Base-by-base conservation (phyloP, 805 yeast genomes). In the Zygosaccharomyces siamensis region DNA sequence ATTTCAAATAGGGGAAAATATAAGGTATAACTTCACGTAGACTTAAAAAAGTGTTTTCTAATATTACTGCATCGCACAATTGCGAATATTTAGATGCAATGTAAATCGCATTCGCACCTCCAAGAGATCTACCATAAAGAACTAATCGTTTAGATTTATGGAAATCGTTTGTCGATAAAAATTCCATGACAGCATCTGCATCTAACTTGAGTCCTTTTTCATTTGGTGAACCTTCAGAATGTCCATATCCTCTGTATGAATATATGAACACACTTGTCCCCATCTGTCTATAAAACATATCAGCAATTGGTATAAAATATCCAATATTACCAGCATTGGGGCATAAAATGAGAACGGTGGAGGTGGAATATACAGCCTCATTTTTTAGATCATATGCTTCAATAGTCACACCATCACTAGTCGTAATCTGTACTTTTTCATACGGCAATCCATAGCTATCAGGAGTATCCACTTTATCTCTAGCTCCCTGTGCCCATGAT, bases 271-370 rank as follows among this genome's bases (percentile, higher is more conserved):
- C 96, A 64, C 90, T 89, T 67, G 82, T 80, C 11, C 80, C 79
- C 66, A 84, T 75, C 33, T 73, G 68, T 43, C 73, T 68, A 66
- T 79, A 86, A 53, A 90, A 81, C 7, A 84, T 65, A 42, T 82
- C 74, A 2, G 86, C 95, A 7, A 89, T 78, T 1, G 97, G 96
- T 42, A 92, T 70, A 26, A 86, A 83, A 62, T 88, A 89, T 14
- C 98, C 98, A 54, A 92, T 92, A 64, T 93, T 92, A 4, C 98
- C 98, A 1, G 97, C 97, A 67, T 92, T 92, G 4, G 98, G 98
- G 43, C 89, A 82, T 45, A 90, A 73, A 18, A 93, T 76, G 23
- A 93, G 60, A 8, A 92, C 76, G 0, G 97, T 86, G 53, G 78
- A 73, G 28, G 75, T 66, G 49, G 81, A 58, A 18, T 77, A 18